A percentile compares a stretch with the other conserved stretches of the same genome.
phyloP scores from a whole-genome alignment of 495 filamentous ascomycete genomes.

The Pyronema omphalodes region DNA sequence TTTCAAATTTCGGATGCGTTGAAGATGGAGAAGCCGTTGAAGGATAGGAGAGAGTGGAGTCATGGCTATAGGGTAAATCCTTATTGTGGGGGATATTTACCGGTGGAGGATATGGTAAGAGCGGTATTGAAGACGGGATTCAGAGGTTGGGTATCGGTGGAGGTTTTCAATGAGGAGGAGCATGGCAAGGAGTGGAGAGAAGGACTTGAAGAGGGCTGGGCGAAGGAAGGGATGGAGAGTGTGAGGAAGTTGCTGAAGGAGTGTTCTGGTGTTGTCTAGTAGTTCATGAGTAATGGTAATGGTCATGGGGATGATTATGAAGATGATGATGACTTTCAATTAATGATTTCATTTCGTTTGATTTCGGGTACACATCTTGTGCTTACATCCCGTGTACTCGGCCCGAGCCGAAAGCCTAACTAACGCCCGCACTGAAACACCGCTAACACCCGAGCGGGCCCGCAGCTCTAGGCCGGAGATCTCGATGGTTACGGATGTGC shows the following conservation, averaged over 20 bases:
- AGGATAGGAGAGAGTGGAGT: conserved; percentile 47
- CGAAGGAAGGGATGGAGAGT: conserved; percentile 40
- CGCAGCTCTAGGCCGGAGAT: too few relatives aligned
- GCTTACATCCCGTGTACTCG: too few relatives aligned
- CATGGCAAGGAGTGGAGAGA: conserved; percentile 40
- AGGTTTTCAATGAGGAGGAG: conserved; percentile 53
- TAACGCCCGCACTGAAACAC: too few relatives aligned
- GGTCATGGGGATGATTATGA: too few relatives aligned
- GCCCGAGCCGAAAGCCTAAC: too few relatives aligned
- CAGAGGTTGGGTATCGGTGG: conserved; percentile 52
- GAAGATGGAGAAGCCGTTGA: conserved; percentile 35
- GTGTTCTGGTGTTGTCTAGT: neutral
- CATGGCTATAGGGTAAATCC: conserved; percentile 52
- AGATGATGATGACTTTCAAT: too few relatives aligned
- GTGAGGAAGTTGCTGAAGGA: conserved; percentile 36
- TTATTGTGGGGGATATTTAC: conserved; percentile 54
- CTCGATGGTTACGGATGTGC: too few relatives aligned
- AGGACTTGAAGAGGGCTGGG: conserved; percentile 38
- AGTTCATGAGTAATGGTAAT: too few relatives aligned
- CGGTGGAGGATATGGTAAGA: conserved; percentile 42
- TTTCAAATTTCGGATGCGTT: conserved; percentile 71
- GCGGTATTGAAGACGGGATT: conserved; percentile 57
- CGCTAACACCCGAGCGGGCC: too few relatives aligned
- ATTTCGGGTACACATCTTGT: too few relatives aligned
- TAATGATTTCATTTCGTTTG: too few relatives aligned